These are phyloP conservation scores for Anastatica hierochuntica DNA, from an alignment of 345 rosid genomes.

Conservation along the genomic window DNA sequence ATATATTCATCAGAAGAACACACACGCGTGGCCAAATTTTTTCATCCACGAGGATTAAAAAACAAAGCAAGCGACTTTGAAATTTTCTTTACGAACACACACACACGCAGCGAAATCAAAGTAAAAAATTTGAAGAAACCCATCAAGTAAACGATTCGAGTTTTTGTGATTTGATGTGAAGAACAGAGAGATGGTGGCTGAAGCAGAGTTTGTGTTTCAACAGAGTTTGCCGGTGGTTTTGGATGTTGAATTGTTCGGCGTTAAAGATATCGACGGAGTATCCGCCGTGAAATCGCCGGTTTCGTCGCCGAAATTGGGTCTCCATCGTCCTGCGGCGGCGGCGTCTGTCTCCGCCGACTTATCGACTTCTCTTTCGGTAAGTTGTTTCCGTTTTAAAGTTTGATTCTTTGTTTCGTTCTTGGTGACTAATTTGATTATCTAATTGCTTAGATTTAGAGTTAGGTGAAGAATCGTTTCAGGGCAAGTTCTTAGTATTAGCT, in stretches of 20 bases:
- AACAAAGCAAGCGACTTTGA: neutral
- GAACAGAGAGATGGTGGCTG: slow-evolving; percentile 50
- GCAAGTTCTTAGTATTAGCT: too few species aligned
- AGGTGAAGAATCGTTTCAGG: too few species aligned
- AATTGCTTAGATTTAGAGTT: neutral
- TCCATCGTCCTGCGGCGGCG: slow-evolving; percentile 30
- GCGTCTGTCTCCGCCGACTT: slow-evolving; percentile 36
- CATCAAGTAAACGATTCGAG: too few species aligned
- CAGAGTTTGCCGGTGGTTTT: slow-evolving; percentile 44
- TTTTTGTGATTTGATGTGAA: slow-evolving; percentile 1
- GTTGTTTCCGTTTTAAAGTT: neutral
- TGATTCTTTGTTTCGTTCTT: too few species aligned
- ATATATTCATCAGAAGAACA: slow-evolving; percentile 11
- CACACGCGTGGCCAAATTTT: neutral
- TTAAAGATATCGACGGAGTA: slow-evolving; percentile 1
- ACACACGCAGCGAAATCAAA: neutral
- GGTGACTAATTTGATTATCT: too few species aligned
- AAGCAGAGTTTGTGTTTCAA: slow-evolving; percentile 45
- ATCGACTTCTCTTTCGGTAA: slow-evolving; percentile 35
- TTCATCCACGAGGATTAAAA: slow-evolving; percentile 12
- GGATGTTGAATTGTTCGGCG: slow-evolving; percentile 35
- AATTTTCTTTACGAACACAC: neutral
- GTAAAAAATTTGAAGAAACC: too few species aligned
- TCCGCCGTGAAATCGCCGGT: slow-evolving; percentile 14
- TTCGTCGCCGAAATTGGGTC: slow-evolving; percentile 25